Base-by-base conservation (phyloP, 2,329 filamentous ascomycete genomes). In the Alternaria brassicicola region DNA sequence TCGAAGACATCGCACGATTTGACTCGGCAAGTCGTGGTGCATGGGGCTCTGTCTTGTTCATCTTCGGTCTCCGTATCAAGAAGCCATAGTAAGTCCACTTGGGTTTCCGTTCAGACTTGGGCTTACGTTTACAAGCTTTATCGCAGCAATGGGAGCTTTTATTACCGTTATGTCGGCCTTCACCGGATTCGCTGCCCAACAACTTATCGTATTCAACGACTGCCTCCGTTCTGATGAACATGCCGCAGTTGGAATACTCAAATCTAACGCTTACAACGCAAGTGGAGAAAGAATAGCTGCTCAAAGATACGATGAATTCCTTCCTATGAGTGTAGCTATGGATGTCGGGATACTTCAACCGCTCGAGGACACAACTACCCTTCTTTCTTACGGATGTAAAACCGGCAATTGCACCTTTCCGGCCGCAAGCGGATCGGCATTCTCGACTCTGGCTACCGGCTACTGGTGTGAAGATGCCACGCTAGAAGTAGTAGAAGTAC, bases 321-420 rank as follows among this genome's bases (percentile, higher is more conserved):
- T 49, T 33, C 52, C 52, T n/a, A 49, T 55, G 52, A 33, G 28
- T 17, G 54, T 39, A 21, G 59, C 61, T 25, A 56, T 59, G 23
- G 50, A 55, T 38, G 38, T 59, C 21, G 61, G 59, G 9, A 35
- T 59, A 3, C 25, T 62, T 10, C 55, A 62, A 42, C 33, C 31
- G 4, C 28, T 45, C 6, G 43, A 52, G 28, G 59, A 62, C 42
- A 46, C 35, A 26, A 63, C 61, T 19, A 56, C 23, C 15, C 26
- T 42, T 15, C 59, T 62, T 25, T 53, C 58, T 21, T 48, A 35
- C 13, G 54, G 58, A 25, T 64, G 61, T 25, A 45, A n/a, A 13
- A 64, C 36, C 10, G 61, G 61, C 13, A 61, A 64, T 33, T 64
- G 61, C 39, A 57, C 50, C 10, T 64, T 64, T 38, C 41, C 52